A percentile compares a stretch with the other conserved stretches of the same genome.
Conservation (phyloP, 805 yeast genomes). For the Myxozyma kluyveri region DNA sequence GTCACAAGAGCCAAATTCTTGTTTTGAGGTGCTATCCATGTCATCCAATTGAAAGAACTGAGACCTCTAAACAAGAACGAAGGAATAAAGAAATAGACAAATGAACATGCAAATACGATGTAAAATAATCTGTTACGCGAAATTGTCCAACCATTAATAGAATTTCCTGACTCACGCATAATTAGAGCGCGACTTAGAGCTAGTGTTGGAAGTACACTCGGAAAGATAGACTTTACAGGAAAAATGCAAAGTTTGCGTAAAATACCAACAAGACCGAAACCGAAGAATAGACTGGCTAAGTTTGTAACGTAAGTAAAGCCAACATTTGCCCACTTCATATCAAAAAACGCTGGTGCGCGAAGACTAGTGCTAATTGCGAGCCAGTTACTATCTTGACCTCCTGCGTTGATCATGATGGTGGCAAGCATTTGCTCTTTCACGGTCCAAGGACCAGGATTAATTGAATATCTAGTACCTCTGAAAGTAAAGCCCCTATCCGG, state of each 20-base stretch:
- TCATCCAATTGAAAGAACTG: conserved; percentile 56
- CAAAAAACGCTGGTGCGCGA: conserved; percentile 11
- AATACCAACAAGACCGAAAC: conserved; percentile 66
- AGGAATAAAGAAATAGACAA: conserved; percentile 59
- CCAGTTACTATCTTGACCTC: conserved; percentile 36
- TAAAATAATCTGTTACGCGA: conserved; percentile 51
- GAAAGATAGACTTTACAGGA: conserved; percentile 64
- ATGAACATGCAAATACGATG: conserved; percentile 41
- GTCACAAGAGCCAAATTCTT: conserved; percentile 60
- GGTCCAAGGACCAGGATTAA: conserved; percentile 59
- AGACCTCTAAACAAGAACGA: conserved; percentile 58
- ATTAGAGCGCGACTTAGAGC: conserved; percentile 50
- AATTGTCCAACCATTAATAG: conserved; percentile 55
- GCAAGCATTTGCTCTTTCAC: conserved; percentile 64
- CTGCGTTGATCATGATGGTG: conserved; percentile 41
- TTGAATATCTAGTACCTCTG: conserved; percentile 60
- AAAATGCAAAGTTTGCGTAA: conserved; percentile 58
- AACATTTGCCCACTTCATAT: conserved; percentile 9
- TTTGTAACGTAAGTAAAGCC: conserved; percentile 18
- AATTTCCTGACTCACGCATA: conserved; percentile 11
- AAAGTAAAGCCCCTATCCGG: conserved; percentile 45
- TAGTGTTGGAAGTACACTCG: conserved; percentile 57
- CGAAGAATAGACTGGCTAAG: conserved; percentile 53
- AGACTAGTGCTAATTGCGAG: conserved; percentile 46
- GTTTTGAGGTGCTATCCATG: conserved; percentile 61